Percentiles rank a stretch among this genome's conserved stretches.
phyloP scores from a whole-genome alignment of 352 stramenopile species.

The Poterioochromonas sp. region DNA sequence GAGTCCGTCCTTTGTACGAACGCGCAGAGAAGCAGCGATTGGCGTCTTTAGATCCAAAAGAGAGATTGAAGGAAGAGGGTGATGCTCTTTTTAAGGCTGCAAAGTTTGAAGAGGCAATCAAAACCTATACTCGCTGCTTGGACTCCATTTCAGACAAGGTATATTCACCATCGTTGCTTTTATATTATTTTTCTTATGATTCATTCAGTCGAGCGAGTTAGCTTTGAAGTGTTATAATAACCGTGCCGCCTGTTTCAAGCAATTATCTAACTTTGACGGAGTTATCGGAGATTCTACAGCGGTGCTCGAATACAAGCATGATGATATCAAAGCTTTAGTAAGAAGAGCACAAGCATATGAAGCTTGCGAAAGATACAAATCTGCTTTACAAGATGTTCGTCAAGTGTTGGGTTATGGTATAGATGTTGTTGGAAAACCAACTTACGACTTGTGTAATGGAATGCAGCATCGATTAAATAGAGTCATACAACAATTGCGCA shows the following conservation, averaged over 20 bases:
- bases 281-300: constrained; percentile 42
- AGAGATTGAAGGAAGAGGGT: constrained; percentile 53
- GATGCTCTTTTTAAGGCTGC: constrained; percentile 49
- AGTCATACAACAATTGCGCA: constrained; percentile 46
- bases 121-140: constrained; percentile 45
- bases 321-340: constrained; percentile 48
- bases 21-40: constrained; percentile 40
- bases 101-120: constrained; percentile 50
- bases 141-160: constrained; percentile 44
- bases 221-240: constrained; percentile 50
- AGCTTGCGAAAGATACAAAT: constrained; percentile 46
- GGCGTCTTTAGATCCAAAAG: constrained; percentile 42
- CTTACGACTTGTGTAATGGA: constrained; percentile 46
- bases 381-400: constrained; percentile 48
- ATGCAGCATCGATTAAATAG: constrained; percentile 51
- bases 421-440: constrained; percentile 44
- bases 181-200: not conserved
- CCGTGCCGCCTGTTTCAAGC: constrained; percentile 48
- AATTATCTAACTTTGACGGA: constrained; percentile 49
- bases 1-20: constrained; percentile 40
- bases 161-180: not conserved
- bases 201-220: constrained; percentile 25
- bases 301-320: constrained; percentile 46
- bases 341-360: constrained; percentile 47
- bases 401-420: constrained; percentile 43